Conservation (phyloP, 23 red algal species). For the Gracilaria caudata region DNA sequence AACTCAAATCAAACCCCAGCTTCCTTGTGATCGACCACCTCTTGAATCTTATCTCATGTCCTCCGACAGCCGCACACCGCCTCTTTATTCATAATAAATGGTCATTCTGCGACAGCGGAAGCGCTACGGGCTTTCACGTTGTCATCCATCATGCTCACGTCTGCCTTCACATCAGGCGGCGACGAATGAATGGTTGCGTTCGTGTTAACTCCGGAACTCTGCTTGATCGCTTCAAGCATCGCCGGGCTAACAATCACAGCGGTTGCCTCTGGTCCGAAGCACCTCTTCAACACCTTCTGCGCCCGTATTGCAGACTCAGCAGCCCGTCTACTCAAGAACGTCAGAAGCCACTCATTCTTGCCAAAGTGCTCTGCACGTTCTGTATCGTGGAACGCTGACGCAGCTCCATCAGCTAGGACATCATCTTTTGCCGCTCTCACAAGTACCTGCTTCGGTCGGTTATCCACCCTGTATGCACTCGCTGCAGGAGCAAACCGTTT, state of each 20-base stretch:
- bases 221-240: slow-evolving; percentile 2
- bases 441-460: slow-evolving; percentile 51
- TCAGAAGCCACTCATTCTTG: slow-evolving; percentile 49
- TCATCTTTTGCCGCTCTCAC: slow-evolving; percentile 48
- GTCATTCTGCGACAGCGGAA: slow-evolving; percentile 18
- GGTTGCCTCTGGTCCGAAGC: slow-evolving; percentile 30
- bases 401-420: slow-evolving; percentile 27
- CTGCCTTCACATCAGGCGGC: slow-evolving; percentile 16
- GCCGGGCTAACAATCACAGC: slow-evolving; percentile 36
- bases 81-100: slow-evolving; percentile 5
- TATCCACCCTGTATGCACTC: slow-evolving; percentile 30
- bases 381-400: slow-evolving; percentile 57
- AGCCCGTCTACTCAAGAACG: slow-evolving; percentile 47
- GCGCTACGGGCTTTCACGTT: slow-evolving; percentile 9
- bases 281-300: slow-evolving; percentile 41
- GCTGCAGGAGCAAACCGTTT: slow-evolving; percentile 1
- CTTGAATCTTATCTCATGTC: slow-evolving; percentile 9
- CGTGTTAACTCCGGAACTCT: neutral
- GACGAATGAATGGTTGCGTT: neutral
- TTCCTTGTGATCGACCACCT: neutral
- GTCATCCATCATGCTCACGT: slow-evolving; percentile 29
- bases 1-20: slow-evolving; percentile 8
- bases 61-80: neutral
- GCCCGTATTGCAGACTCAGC: slow-evolving; percentile 58
- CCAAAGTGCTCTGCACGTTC: slow-evolving; percentile 28